These are phyloP conservation scores for Thelonectria blattea DNA, from an alignment of 2,329 filamentous ascomycete species.

Conservation along the genomic window DNA sequence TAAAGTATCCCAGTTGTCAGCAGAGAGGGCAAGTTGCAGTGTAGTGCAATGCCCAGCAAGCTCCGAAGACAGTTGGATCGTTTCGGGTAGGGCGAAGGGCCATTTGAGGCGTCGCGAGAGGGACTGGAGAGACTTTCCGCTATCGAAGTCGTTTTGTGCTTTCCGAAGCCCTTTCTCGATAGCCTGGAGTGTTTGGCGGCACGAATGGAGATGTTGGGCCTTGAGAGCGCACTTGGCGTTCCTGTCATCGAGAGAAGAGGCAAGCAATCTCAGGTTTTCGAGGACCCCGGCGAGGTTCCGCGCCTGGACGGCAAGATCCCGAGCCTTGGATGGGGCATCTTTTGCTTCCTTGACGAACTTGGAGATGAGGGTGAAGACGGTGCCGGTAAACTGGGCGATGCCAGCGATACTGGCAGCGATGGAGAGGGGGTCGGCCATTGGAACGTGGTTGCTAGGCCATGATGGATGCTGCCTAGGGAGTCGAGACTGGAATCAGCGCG, in stretches of 20 bases:
- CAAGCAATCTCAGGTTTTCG: background rate
- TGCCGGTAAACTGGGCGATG: background rate
- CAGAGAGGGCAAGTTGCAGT: constrained; percentile 1
- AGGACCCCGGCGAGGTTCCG: background rate
- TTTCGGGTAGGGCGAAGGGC: background rate
- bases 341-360: constrained; percentile 1
- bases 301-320: background rate
- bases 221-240: background rate
- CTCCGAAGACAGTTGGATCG: background rate
- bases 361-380: background rate
- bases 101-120: constrained; percentile 1
- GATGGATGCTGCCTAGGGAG: too few species aligned
- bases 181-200: background rate
- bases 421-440: too few species aligned
- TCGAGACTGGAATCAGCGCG: too few species aligned
- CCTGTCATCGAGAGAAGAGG: background rate
- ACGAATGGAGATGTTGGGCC: constrained; percentile 1
- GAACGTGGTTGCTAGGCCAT: too few species aligned
- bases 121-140: background rate
- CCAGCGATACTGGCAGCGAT: constrained; percentile 2
- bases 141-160: background rate
- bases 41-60: background rate
- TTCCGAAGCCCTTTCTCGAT: constrained; percentile 2
- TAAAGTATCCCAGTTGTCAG: constrained; percentile 3
- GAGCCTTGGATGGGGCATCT: constrained; percentile 1